Evolutionary conservation across 208 protist genomes (phyloP), one percentile per base, ranked within the genome.

Genomic region (Zelonia costaricensis): DNA sequence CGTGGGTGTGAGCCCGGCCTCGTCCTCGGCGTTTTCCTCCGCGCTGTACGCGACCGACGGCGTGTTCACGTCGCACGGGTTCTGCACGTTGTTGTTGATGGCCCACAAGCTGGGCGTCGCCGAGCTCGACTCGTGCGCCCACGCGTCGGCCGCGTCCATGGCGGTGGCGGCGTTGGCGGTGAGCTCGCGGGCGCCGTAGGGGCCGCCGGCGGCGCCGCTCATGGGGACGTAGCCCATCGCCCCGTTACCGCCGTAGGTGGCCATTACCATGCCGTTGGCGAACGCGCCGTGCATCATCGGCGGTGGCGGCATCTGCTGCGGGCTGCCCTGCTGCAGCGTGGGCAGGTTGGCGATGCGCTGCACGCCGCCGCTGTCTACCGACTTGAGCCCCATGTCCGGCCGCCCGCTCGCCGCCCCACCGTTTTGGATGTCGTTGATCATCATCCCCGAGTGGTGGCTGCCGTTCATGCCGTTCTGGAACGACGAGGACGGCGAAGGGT

Each of bases 1-100:
- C 42, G 69, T 49, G 2, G 69, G 62, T 7, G 57, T 65, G 22
- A 72, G 57, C 1, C 57, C 62, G 1, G 53, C 15, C 2, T 52
- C 51, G 47, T 40, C 49, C 38, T 76, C 60, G 13, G 33, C 28
- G 13, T 61, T 42, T 42, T 15, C 15, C 36, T 42, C 36, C n/a
- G n/a, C 36, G 22, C 35, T 20, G 4, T n/a, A 15, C 28, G 3
- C 38, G 45, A 73, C 10, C 23, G 55, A 42, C 3, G 55, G 62
- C 0, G 61, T 74, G 31, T 67, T 74, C 31, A 69, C 56, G 45
- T 62, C 23, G 62, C 47, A 69, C n/a, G 42, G 40, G 49, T 64
- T 68, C 33, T 62, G 54, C 13, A 5, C 6, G 3, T 7, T 51
- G 20, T 52, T 31, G 53, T 16, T 31, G 16, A 12, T 18, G 5